Percentiles rank a stretch among this genome's conserved stretches.
Evolutionary conservation across 2,329 filamentous ascomycete genomes (phyloP).

Genomic region (Cladosporium oxysporum): DNA sequence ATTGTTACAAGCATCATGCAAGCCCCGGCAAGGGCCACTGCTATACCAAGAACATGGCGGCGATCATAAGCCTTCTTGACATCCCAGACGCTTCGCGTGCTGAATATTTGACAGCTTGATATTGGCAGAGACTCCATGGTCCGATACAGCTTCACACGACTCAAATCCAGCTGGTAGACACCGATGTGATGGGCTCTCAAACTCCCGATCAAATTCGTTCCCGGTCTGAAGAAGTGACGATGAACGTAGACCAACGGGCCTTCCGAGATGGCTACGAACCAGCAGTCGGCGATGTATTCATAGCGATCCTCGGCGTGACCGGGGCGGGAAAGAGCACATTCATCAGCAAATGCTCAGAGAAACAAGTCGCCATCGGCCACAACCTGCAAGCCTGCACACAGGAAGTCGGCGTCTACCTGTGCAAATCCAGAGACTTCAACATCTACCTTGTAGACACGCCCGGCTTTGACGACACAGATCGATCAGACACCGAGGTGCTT

Average conservation of each 20-base stretch:
- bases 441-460: slow-evolving; percentile 9
- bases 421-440: slow-evolving; percentile 8
- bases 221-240: neutral
- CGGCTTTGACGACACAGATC: slow-evolving; percentile 51
- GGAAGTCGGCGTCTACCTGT: slow-evolving; percentile 11
- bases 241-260: slow-evolving; percentile 8
- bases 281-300: slow-evolving; percentile 22
- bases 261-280: slow-evolving; percentile 18
- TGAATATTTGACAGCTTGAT: neutral
- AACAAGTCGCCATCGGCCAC: slow-evolving; percentile 35
- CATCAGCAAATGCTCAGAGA: slow-evolving; percentile 28
- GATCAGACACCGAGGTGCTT: slow-evolving; percentile 46
- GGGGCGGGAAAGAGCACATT: slow-evolving; percentile 42
- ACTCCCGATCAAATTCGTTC: neutral
- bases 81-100: neutral
- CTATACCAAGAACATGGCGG: neutral
- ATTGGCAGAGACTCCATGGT: neutral
- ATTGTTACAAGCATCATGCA: neutral
- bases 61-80: neutral
- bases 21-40: neutral
- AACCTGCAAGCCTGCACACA: slow-evolving; percentile 22
- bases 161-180: neutral
- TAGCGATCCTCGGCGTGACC: slow-evolving; percentile 46
- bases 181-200: neutral
- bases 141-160: neutral